These are phyloP conservation scores for Sporothrix phasma DNA, from an alignment of 2,329 filamentous ascomycete species.

Conservation along the genomic window DNA sequence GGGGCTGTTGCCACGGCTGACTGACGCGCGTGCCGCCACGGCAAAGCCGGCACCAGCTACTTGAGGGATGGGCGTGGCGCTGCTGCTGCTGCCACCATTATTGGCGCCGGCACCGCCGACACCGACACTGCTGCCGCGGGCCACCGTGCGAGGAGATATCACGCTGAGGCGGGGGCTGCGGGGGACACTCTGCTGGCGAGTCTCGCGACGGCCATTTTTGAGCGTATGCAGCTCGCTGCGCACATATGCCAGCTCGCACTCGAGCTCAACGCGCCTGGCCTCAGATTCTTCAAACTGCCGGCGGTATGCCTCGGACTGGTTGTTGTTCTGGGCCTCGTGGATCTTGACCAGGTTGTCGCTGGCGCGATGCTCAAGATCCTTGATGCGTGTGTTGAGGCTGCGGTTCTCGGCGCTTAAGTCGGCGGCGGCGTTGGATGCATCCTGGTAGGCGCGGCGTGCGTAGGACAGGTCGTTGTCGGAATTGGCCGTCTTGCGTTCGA, in stretches of 20 bases:
- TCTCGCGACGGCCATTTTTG: constrained; percentile 44
- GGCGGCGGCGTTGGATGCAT: constrained; percentile 39
- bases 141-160: constrained; percentile 38
- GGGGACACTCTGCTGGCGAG: constrained; percentile 46
- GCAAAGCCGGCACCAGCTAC: neutral
- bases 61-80: constrained; percentile 15
- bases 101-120: constrained; percentile 3
- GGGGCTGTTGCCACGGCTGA: constrained; percentile 43
- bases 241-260: constrained; percentile 38
- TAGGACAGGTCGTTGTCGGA: constrained; percentile 45
- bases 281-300: constrained; percentile 34
- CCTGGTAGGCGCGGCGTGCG: constrained; percentile 48
- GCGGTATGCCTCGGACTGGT: constrained; percentile 28
- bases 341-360: constrained; percentile 37
- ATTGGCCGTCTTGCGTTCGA: constrained; percentile 30
- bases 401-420: constrained; percentile 38
- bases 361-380: constrained; percentile 33
- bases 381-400: constrained; percentile 33
- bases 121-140: constrained; percentile 23
- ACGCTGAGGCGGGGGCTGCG: constrained; percentile 46
- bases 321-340: constrained; percentile 36
- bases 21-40: constrained; percentile 4
- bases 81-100: constrained; percentile 22
- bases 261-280: constrained; percentile 38
- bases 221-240: constrained; percentile 40